Base-by-base conservation (phyloP, 768 basidiomycete genomes). In the Boletus pseudo-olivaceus region DNA sequence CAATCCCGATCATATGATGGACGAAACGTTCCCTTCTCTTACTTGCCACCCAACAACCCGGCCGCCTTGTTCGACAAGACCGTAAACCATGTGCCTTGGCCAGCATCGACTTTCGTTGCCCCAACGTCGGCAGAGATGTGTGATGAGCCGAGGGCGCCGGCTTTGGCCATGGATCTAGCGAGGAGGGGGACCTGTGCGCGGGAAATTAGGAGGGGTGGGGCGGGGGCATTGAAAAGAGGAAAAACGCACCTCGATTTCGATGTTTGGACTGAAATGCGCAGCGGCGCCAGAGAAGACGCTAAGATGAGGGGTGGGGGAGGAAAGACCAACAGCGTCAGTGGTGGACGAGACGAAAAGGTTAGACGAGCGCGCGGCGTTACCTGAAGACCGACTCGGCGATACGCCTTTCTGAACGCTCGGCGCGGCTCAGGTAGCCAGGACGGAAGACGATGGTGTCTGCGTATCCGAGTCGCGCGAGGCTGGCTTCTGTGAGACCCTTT, bases 401-500 rank as follows among this genome's bases (percentile, higher is more conserved):
- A 19, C 81, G 70, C 1, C 32, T 29, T 2, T 81, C 75, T 5
- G 63, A 33, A 3, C 86, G 73, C 3, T 81, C 63, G 1, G 80
- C 75, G 0, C 79, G 79, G 8, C 66, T 69, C 12, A 91, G 68
- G n/a, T 76, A 56, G 0, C 64, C 81, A 3, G 91, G 88, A 19
- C 87, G 79, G 67, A 90, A 85, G 44, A 89, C 64, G 55, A 91
- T 82, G 1, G 82, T 82, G 49, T 91, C 88, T 12, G 72, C 63
- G 65, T 91, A 92, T 10, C 87, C 88, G 6, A 91, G 69, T 4
- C 69, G 70, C 0, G 88, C 85, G 19, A 93, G 74, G 0, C 72
- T 85, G 43, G 79, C 72, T 66, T 92, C 91, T 0, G 90, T 92
- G 30, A 83, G 70, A 15, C 87, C 90, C 69, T 91, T 90, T 61